phyloP scores from a whole-genome alignment of 2,329 filamentous ascomycete species.

The Dactylellina haptotyla region DNA sequence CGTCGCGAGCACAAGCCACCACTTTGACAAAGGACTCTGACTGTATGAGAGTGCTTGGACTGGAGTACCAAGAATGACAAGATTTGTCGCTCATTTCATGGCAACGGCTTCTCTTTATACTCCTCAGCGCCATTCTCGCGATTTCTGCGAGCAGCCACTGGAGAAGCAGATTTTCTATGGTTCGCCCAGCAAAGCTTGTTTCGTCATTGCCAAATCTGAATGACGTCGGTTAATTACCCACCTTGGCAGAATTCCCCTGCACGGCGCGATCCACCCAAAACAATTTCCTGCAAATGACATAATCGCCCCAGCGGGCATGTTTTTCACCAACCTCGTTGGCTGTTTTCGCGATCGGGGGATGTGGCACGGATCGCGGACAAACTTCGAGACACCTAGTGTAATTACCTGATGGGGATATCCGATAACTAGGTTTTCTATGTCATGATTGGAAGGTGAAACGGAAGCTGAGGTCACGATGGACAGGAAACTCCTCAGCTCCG shows the following conservation, averaged over 20 bases:
- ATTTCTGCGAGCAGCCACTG: background rate
- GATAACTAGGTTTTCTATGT: constrained; percentile 24
- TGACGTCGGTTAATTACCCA: constrained; percentile 38
- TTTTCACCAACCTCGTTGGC: background rate
- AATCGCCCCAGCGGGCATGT: too few relatives aligned
- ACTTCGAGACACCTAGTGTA: background rate
- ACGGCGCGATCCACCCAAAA: too few relatives aligned
- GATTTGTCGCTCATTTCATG: background rate
- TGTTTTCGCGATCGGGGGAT: constrained; percentile 21
- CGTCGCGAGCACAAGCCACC: background rate
- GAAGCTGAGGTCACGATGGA: constrained; percentile 10
- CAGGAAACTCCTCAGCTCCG: background rate
- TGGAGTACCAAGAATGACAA: constrained; percentile 15
- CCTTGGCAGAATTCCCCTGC: constrained; percentile 14
- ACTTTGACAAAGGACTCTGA: background rate
- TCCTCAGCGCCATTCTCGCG: background rate
- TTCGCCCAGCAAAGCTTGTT: constrained; percentile 39
- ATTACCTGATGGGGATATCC: constrained; percentile 32
- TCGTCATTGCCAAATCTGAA: constrained; percentile 20
- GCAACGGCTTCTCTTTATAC: constrained; percentile 13
- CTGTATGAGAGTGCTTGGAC: background rate
- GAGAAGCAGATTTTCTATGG: background rate
- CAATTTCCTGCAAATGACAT: too few relatives aligned
- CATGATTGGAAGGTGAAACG: constrained; percentile 8
- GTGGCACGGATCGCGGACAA: constrained; percentile 14